Conservation (phyloP, 176 grass and related monocot genomes). For the Lolium multiflorum region DNA sequence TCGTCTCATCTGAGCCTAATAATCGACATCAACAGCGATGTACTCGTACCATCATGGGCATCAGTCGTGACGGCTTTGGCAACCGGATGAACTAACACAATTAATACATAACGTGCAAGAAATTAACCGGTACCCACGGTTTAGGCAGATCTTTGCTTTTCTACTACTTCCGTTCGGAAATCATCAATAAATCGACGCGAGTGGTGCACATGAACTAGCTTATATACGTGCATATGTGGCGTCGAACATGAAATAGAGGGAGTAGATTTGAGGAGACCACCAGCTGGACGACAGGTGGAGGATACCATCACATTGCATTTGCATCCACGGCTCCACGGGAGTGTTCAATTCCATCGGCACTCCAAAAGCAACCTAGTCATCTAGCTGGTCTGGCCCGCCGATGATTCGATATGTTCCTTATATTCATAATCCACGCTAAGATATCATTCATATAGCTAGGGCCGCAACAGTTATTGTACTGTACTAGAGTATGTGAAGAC, state of each 20-base stretch:
- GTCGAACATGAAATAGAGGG: too few species aligned
- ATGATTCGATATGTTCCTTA: not conserved
- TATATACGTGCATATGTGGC: too few species aligned
- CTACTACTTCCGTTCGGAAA: too few species aligned
- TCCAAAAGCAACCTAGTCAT: not conserved
- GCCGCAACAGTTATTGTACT: not conserved
- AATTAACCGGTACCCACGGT: not conserved
- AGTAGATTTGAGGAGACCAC: not conserved
- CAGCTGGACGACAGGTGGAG: constrained; percentile 6
- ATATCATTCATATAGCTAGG: not conserved
- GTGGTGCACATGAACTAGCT: too few species aligned
- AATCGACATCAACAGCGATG: not conserved
- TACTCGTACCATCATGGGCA: not conserved
- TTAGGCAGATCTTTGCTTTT: constrained; percentile 18
- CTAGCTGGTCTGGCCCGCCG: not conserved
- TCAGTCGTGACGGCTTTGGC: not conserved
- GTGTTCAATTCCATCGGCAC: not conserved
- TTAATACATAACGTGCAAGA: not conserved
- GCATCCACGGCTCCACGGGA: not conserved
- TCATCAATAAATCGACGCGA: too few species aligned
- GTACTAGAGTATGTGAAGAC: not conserved
- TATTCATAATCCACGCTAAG: not conserved
- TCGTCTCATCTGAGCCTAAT: not conserved
- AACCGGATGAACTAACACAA: not conserved
- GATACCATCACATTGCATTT: not conserved